Percentiles rank a stretch among this genome's conserved stretches.
Evolutionary conservation across 768 basidiomycete species (phyloP).

Genomic region (Lactifluus piperatus): DNA sequence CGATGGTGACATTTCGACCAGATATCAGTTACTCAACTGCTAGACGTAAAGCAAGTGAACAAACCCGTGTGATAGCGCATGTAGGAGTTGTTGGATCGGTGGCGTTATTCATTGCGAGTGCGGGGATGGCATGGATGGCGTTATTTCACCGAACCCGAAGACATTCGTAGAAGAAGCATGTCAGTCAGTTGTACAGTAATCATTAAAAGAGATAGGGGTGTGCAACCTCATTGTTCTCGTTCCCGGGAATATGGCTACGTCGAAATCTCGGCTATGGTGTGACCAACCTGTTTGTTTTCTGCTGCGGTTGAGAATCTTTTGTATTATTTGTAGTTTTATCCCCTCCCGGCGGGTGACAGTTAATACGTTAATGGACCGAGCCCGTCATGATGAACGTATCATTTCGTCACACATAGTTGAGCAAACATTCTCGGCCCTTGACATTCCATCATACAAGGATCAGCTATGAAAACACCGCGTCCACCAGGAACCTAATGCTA

Average conservation of each 20-base stretch:
- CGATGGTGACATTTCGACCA: constrained; percentile 96
- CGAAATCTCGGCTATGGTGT: constrained; percentile 12
- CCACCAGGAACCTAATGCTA: constrained; percentile 21
- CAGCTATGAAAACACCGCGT: constrained; percentile 22
- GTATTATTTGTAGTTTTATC: not conserved
- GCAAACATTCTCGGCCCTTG: constrained; percentile 13
- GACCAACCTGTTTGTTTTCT: constrained; percentile 11
- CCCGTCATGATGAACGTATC: constrained; percentile 4
- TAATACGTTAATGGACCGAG: not conserved
- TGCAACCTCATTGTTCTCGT: constrained; percentile 2
- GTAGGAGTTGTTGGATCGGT: constrained; percentile 29
- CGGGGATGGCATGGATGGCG: constrained; percentile 18
- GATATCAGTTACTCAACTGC: constrained; percentile 88
- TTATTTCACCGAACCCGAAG: constrained; percentile 19
- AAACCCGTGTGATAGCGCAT: constrained; percentile 51
- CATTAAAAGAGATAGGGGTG: constrained; percentile 19
- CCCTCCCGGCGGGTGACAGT: constrained; percentile 8
- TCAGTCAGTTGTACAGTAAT: constrained; percentile 8
- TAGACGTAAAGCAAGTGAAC: constrained; percentile 56
- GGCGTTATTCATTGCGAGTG: constrained; percentile 8
- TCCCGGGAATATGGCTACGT: constrained; percentile 17
- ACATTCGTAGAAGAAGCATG: constrained; percentile 13
- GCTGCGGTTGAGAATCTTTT: constrained; percentile 17
- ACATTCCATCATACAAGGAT: constrained; percentile 19
- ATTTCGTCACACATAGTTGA: constrained; percentile 6